Evolutionary conservation across 108 stramenopile species (phyloP).

Genomic region (Cyclostephanos tholiformis): DNA sequence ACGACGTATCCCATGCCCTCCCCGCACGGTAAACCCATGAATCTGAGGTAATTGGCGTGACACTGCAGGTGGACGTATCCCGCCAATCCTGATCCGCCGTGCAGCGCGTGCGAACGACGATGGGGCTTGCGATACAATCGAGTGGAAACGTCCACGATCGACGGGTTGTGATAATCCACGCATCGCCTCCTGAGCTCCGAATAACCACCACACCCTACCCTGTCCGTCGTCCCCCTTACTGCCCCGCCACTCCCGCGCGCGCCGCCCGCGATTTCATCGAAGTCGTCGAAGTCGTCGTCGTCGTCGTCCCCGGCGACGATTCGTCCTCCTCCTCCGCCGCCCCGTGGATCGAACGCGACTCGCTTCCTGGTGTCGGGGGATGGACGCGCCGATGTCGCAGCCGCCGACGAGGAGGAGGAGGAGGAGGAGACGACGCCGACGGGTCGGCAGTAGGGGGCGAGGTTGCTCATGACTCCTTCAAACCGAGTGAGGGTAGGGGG

Average conservation of each 20-base stretch:
- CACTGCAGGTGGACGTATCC: slow-evolving; percentile 63
- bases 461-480: no score
- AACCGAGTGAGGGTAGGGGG: no score
- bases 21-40: slow-evolving; percentile 74
- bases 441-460: no score
- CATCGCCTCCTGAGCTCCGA: slow-evolving; percentile 74
- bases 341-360: no score
- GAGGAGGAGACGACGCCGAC: no score
- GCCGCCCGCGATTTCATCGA: not conserved
- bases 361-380: no score
- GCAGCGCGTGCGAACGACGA: slow-evolving; percentile 53
- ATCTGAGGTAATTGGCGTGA: slow-evolving; percentile 70
- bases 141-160: slow-evolving; percentile 72
- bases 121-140: slow-evolving; percentile 72
- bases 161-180: slow-evolving; percentile 81
- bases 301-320: no score
- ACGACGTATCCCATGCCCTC: slow-evolving; percentile 36
- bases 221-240: no score
- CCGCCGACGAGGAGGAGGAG: no score
- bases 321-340: no score
- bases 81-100: slow-evolving; percentile 28
- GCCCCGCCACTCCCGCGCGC: not conserved
- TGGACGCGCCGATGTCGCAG: no score
- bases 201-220: no score
- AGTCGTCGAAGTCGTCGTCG: not conserved